Evolutionary conservation across 306 rosid species (phyloP).

Genomic region (Phaseolus lunatus): DNA sequence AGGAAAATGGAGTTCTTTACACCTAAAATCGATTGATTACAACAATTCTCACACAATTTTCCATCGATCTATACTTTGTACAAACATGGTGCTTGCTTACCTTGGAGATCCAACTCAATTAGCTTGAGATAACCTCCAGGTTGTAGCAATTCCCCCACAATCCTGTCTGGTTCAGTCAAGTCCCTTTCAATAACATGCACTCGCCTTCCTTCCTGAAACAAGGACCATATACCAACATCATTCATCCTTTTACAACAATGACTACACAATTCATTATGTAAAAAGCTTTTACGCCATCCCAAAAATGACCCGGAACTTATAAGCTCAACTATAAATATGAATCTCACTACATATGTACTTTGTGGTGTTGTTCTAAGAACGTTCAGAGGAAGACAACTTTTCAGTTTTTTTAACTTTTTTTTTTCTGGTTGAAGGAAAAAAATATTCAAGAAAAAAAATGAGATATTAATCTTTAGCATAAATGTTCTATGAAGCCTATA

Average conservation of each 20-base stretch:
- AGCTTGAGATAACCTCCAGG: constrained; percentile 91
- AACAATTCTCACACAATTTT: constrained; percentile 18
- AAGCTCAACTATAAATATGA: background rate
- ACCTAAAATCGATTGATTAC: background rate
- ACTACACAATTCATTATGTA: background rate
- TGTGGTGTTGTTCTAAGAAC: background rate
- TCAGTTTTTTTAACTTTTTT: background rate
- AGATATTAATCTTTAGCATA: background rate
- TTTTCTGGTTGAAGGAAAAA: background rate
- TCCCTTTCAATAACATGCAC: constrained; percentile 88
- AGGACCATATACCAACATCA: constrained; percentile 5
- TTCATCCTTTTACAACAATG: constrained; percentile 26
- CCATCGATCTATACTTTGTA: background rate
- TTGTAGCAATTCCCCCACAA: constrained; percentile 88
- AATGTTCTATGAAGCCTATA: background rate
- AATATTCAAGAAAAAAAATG: background rate
- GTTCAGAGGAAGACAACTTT: background rate
- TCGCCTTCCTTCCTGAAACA: constrained; percentile 71
- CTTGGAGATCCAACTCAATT: constrained; percentile 78
- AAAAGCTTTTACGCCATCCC: background rate
- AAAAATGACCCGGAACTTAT: background rate
- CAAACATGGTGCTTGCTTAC: constrained; percentile 48
- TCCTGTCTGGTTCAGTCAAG: constrained; percentile 80
- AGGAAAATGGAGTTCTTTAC: constrained; percentile 17
- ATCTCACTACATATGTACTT: background rate